Conservation (phyloP, 352 stramenopile genomes). For the Phytophthora sojae region DNA sequence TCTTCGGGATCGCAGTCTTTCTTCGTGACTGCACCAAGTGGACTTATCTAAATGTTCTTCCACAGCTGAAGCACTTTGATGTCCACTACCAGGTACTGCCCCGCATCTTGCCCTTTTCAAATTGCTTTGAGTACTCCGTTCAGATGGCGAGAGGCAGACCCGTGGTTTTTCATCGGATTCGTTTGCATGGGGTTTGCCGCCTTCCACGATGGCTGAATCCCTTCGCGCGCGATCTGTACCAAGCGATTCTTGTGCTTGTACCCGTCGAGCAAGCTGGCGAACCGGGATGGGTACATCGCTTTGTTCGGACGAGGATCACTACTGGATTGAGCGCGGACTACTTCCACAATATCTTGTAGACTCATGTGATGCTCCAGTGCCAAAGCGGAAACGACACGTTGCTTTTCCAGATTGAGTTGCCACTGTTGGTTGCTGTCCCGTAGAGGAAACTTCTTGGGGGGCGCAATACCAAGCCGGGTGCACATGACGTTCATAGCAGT, state of each 20-base stretch:
- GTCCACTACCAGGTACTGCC: not conserved
- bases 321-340: not conserved
- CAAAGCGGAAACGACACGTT: not conserved
- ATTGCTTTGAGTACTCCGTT: constrained; percentile 1
- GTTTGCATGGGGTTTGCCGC: not conserved
- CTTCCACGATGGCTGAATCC: not conserved
- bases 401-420: not conserved
- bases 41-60: not conserved
- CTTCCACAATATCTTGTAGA: not conserved
- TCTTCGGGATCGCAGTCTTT: not conserved
- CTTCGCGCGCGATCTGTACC: not conserved
- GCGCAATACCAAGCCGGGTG: not conserved
- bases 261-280: not conserved
- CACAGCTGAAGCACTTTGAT: not conserved
- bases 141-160: not conserved
- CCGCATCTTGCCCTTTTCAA: not conserved
- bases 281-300: not conserved
- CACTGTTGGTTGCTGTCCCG: not conserved
- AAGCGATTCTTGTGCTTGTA: not conserved
- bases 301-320: not conserved
- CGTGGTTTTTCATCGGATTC: not conserved
- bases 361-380: not conserved
- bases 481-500: not conserved
- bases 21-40: not conserved
- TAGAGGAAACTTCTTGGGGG: not conserved